Evolutionary conservation across 2,329 filamentous ascomycete genomes (phyloP).

Genomic region (Colletotrichum cereale): DNA sequence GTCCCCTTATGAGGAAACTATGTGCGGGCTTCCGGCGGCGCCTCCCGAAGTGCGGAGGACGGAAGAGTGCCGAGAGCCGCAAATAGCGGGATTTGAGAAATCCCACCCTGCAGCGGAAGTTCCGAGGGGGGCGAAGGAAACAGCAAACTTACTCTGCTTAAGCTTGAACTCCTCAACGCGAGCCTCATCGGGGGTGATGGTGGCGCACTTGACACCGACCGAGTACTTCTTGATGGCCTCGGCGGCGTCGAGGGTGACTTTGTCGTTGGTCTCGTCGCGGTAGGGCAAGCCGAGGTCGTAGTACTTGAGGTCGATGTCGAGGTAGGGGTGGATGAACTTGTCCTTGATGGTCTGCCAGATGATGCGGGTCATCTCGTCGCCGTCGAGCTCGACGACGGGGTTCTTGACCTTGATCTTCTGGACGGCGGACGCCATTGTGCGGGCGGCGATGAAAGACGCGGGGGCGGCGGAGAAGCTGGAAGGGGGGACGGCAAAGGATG

Average conservation of each 20-base stretch:
- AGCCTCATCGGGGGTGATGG: conserved; percentile 97
- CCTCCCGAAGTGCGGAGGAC: conserved; percentile 24
- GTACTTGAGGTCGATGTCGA: conserved; percentile 98
- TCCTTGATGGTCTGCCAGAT: conserved; percentile 99
- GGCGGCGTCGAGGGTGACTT: conserved; percentile 94
- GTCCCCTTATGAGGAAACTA: neutral
- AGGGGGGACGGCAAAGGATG: conserved; percentile 27
- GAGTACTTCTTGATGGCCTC: conserved; percentile 99
- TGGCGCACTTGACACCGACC: conserved; percentile 98
- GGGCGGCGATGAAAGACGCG: conserved; percentile 43
- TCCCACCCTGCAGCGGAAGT: neutral
- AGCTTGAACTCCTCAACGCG: conserved; percentile 98
- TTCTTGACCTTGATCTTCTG: conserved; percentile 99
- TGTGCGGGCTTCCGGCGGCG: conserved; percentile 24
- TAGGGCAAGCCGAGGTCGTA: conserved; percentile 94
- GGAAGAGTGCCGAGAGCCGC: conserved; percentile 6
- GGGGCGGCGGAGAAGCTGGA: conserved; percentile 31
- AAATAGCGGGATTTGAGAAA: neutral
- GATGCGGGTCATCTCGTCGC: conserved; percentile 96
- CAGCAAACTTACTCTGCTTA: conserved; percentile 83
- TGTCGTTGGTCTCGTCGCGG: conserved; percentile 94
- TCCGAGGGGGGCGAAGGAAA: neutral
- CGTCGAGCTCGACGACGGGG: conserved; percentile 97
- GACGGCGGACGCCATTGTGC: conserved; percentile 66
- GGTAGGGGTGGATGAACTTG: conserved; percentile 96